phyloP scores from a whole-genome alignment of 805 yeast species.

The Clavispora vitiphila region DNA sequence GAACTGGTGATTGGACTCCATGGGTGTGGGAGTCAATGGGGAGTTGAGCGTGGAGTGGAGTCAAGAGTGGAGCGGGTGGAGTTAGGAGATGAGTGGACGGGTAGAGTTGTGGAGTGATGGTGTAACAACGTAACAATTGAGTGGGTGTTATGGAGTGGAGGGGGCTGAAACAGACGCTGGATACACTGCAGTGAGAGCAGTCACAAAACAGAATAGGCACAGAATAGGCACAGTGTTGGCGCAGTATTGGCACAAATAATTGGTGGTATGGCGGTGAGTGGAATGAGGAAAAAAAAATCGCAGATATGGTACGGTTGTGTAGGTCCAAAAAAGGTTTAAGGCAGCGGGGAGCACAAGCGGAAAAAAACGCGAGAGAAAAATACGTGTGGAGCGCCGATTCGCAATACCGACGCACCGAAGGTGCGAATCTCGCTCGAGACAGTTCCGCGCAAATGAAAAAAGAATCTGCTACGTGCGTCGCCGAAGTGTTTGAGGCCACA shows the following conservation, averaged over 20 bases:
- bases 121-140: too few species aligned
- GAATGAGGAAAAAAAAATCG: not conserved
- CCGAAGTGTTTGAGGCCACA: not conserved
- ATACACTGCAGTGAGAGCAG: too few species aligned
- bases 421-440: not conserved
- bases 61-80: not conserved
- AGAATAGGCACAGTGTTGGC: too few species aligned
- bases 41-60: not conserved
- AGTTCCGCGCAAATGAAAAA: not conserved
- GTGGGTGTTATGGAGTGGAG: too few species aligned
- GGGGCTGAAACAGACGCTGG: too few species aligned
- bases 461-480: not conserved
- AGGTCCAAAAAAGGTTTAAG: not conserved
- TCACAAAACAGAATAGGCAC: too few species aligned
- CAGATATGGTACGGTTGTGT: not conserved
- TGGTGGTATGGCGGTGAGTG: too few species aligned
- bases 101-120: too few species aligned
- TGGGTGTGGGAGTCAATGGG: not conserved
- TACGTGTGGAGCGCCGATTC: not conserved
- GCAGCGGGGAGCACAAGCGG: not conserved
- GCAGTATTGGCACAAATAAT: too few species aligned
- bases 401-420: not conserved
- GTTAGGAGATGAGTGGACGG: too few species aligned
- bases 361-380: not conserved
- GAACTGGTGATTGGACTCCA: constrained; percentile 11